phyloP scores from a whole-genome alignment of 2,329 filamentous ascomycete species.

The Penicillium sp. region DNA sequence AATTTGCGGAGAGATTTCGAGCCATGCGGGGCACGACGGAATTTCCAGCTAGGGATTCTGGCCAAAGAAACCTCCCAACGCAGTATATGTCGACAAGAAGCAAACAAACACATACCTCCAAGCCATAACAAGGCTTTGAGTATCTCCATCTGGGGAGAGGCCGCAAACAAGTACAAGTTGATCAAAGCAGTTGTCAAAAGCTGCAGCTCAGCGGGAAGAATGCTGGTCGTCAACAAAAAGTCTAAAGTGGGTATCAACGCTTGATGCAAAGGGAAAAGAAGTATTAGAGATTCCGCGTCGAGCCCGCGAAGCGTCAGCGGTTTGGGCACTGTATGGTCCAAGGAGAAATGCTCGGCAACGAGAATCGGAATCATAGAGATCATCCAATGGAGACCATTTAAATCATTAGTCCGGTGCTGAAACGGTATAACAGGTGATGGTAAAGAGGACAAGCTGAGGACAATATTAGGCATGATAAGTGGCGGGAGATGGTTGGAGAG shows the following conservation, averaged over 20 bases:
- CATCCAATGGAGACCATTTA: slow-evolving; percentile 68
- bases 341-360: slow-evolving; percentile 39
- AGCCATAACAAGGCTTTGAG: slow-evolving; percentile 78
- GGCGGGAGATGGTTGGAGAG: slow-evolving; percentile 55
- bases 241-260: slow-evolving; percentile 64
- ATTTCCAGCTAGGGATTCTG: slow-evolving; percentile 83
- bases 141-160: slow-evolving; percentile 73
- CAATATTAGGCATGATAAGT: slow-evolving; percentile 65
- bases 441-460: slow-evolving; percentile 70
- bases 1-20: slow-evolving; percentile 32
- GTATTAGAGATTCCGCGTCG: slow-evolving; percentile 50
- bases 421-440: slow-evolving; percentile 65
- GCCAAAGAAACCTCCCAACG: slow-evolving; percentile 77
- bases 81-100: slow-evolving; percentile 64
- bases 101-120: slow-evolving; percentile 66
- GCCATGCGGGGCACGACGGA: slow-evolving; percentile 49
- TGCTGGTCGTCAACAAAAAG: slow-evolving; percentile 76
- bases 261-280: slow-evolving; percentile 77
- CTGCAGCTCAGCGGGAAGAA: slow-evolving; percentile 78
- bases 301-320: slow-evolving; percentile 33
- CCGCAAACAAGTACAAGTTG: slow-evolving; percentile 67
- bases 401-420: slow-evolving; percentile 47
- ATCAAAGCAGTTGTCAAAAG: slow-evolving; percentile 74
- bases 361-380: slow-evolving; percentile 63
- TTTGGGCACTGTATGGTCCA: slow-evolving; percentile 27